phyloP scores from a whole-genome alignment of 352 stramenopile species.

The Globisporangium polare region DNA sequence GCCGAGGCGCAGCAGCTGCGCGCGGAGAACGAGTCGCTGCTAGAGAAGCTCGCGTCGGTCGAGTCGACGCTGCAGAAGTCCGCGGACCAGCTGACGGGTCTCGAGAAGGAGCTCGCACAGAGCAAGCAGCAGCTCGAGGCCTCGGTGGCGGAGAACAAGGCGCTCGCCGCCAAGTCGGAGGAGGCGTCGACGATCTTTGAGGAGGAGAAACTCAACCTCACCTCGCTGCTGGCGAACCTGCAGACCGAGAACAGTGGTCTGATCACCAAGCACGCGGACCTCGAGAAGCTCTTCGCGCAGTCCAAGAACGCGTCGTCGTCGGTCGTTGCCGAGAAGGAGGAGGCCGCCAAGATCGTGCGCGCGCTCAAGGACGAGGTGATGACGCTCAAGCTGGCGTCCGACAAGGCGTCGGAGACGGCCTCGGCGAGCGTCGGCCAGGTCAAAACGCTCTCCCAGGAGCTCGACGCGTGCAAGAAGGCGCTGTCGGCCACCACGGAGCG shows the following conservation, averaged over 20 bases:
- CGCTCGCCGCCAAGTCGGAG: slow-evolving; percentile 12
- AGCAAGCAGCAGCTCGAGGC: slow-evolving; percentile 16
- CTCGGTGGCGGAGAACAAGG: not conserved
- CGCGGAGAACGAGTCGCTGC: slow-evolving; percentile 9
- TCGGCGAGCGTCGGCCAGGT: slow-evolving; percentile 25
- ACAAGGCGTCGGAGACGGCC: slow-evolving; percentile 31
- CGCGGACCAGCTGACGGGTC: slow-evolving; percentile 13
- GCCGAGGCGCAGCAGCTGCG: slow-evolving; percentile 11
- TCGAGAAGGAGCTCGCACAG: slow-evolving; percentile 29
- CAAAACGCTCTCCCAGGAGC: slow-evolving; percentile 30
- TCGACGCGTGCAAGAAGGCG: slow-evolving; percentile 31
- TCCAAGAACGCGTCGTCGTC: slow-evolving; percentile 13
- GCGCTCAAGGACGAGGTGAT: slow-evolving; percentile 57
- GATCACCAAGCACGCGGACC: slow-evolving; percentile 19
- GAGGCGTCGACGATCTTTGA: slow-evolving; percentile 22
- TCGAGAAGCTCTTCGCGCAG: slow-evolving; percentile 22
- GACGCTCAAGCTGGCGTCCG: slow-evolving; percentile 30
- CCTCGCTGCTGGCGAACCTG: slow-evolving; percentile 24
- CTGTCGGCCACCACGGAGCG: slow-evolving; percentile 30
- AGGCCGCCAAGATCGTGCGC: slow-evolving; percentile 24
- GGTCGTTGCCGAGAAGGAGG: slow-evolving; percentile 35
- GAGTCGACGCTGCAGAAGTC: slow-evolving; percentile 10
- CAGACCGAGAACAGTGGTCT: slow-evolving; percentile 18
- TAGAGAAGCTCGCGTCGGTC: slow-evolving; percentile 12
- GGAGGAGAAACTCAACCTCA: slow-evolving; percentile 30